Evolutionary conservation across 768 basidiomycete genomes (phyloP).

Genomic region (Lentinula detonsa): DNA sequence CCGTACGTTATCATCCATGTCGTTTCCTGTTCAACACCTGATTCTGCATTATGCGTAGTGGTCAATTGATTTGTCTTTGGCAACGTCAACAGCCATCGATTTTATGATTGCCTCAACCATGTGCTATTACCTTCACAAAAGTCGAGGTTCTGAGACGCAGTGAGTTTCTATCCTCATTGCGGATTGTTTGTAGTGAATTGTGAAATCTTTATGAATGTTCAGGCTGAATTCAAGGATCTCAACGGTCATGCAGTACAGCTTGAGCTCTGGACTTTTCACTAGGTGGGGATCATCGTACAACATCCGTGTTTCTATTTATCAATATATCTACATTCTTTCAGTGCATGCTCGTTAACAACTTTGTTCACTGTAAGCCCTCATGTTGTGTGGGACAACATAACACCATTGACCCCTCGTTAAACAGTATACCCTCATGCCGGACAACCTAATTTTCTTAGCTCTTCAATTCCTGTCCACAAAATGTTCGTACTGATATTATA

Average conservation of each 20-base stretch:
- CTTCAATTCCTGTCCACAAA: constrained; percentile 39
- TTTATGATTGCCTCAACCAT: constrained; percentile 33
- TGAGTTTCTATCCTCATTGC: neutral
- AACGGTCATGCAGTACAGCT: constrained; percentile 28
- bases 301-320: constrained; percentile 4
- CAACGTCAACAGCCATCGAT: constrained; percentile 36
- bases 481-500: constrained; percentile 20
- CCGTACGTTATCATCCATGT: constrained; percentile 18
- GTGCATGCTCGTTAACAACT: constrained; percentile 37
- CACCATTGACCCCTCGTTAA: neutral
- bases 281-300: constrained; percentile 18
- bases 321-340: constrained; percentile 13
- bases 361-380: constrained; percentile 31
- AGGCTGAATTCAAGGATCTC: constrained; percentile 30
- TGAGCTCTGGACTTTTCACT: constrained; percentile 32
- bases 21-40: neutral
- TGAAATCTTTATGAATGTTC: neutral
- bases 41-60: constrained; percentile 22
- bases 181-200: neutral
- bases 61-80: constrained; percentile 35
- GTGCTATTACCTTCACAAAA: constrained; percentile 29
- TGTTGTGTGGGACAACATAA: neutral
- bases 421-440: constrained; percentile 36
- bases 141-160: constrained; percentile 9
- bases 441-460: constrained; percentile 36